Base-by-base conservation (phyloP, 2,329 filamentous ascomycete genomes). In the Aureobasidium mangrovei region DNA sequence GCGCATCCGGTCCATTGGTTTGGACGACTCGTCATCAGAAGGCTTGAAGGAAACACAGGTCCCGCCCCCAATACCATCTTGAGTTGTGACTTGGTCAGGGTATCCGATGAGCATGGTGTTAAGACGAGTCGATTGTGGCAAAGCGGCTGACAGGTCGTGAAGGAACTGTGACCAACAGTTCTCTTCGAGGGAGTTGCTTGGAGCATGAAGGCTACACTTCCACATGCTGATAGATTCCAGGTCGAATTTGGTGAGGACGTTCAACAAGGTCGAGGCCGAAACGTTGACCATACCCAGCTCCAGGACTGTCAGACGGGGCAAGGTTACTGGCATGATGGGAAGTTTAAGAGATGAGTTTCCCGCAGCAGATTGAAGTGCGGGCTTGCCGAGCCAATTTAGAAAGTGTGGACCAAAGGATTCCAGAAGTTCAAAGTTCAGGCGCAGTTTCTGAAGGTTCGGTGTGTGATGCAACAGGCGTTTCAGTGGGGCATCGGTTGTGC, bases 361-460 rank as follows among this genome's bases (percentile, higher is more conserved):
- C 6, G 28, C 26, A 24, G 35, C 1, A 24, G 10, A 54, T 36
- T 7, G 49, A 7, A 4, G 24, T 35, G 7, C 29, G 18, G 9
- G 10, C 24, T n/a, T 32, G 29, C 45, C 45, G 4, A 55, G 35
- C 54, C 54, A 55, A 9, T 45, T 5, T 3, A 55, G 42, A 18
- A 53, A 41, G 6, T 28, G 57, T 5, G 38, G 10, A 3, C 33
- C 55, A n/a, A 57, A 46, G 8, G 40, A 48, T n/a, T 56, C 29
- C 9, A 28, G 6, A 1, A 7, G 39, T 3, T 39, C 39, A 44
- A 65, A 65, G 43, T 65, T 65, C 24, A 65, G 47, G 9, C 63
- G 57, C 7, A 65, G 53, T 7, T 41, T 40, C 31, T 61, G 45
- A 3, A 65, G 55, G 2, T 51, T 36, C 4, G 57, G 45, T 1